Base-by-base conservation (phyloP, 2,329 filamentous ascomycete species). In the Cercospora janseana region DNA sequence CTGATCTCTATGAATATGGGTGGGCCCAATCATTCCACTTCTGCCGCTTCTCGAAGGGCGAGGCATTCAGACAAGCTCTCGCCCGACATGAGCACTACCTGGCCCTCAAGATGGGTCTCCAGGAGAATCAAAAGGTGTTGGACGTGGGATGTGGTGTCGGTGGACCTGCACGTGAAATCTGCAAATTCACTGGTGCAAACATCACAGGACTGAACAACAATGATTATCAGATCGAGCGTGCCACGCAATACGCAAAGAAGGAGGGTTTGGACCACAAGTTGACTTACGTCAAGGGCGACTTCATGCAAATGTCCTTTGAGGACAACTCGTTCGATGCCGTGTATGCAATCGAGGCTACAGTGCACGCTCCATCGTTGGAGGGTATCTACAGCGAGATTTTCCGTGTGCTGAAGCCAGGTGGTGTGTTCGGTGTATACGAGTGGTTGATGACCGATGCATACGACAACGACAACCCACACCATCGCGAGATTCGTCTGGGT, bases 381-480 rank as follows among this genome's bases (percentile, higher is more conserved):
- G 91, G 88, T 52, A 90, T 96, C 59, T 98, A 98, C 77, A 85
- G 82, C 68, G 86, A 97, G 72, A 97, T 97, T 66, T 91, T 86
- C 81, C 87, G 88, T 40, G 91, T 96, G 16, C 79, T 98, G 57
- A 98, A 97, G 80, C 93, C 93, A 15, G 93, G 93, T 54, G 92
- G 93, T 70, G 78, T 89, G 44, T 98, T 97, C 64, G 93, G 92
- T 67, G 92, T 97, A 45, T 98, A 97, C 74, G 93, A 98, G 73
- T 97, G 93, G 93, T 79, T 97, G 66, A 97, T 98, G 93, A 97
- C 91, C 5, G 91, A 96, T 57, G 76, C 85, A 18, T 98, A 96
- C 73, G 87, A 97, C 75, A 92, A 95, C 69, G 78, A 86, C 54
- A 90, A 96, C 78, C 71, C 88, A 1, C 78, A 83, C 64, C 93